These are phyloP conservation scores for Apiospora phragmitis DNA, from an alignment of 2,329 filamentous ascomycete species.

Conservation along the genomic window DNA sequence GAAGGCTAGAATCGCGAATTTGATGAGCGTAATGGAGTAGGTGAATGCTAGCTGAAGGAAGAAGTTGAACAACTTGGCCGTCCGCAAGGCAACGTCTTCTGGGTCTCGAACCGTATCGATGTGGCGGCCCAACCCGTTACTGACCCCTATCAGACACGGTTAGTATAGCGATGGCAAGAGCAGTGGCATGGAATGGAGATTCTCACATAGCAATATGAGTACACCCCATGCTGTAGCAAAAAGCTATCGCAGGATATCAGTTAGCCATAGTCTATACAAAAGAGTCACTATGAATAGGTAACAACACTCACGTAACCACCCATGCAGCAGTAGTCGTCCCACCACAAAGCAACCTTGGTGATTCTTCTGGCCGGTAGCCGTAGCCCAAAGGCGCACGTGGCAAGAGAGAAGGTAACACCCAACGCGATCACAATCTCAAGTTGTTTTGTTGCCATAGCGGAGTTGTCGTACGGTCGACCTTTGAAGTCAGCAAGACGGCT, in stretches of 20 bases:
- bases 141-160: not conserved
- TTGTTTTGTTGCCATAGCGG: not conserved
- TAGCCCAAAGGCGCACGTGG: not conserved
- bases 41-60: constrained; percentile 11
- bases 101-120: not conserved
- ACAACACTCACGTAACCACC: not conserved
- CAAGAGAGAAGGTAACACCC: not conserved
- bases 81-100: not conserved
- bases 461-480: too few species aligned
- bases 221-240: not conserved
- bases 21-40: constrained; percentile 8
- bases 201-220: not conserved
- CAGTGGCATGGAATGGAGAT: not conserved
- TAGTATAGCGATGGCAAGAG: not conserved
- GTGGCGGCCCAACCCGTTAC: not conserved
- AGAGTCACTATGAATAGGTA: not conserved
- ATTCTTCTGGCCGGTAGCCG: not conserved
- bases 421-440: not conserved
- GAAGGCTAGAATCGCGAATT: constrained; percentile 12
- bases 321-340: not conserved
- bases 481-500: not conserved
- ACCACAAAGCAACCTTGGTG: not conserved
- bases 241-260: not conserved
- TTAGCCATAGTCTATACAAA: not conserved
- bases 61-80: not conserved